A percentile compares a stretch with the other conserved stretches of the same genome.
Evolutionary conservation across 805 yeast species (phyloP).

Genomic region (Metschnikowia borealis): DNA sequence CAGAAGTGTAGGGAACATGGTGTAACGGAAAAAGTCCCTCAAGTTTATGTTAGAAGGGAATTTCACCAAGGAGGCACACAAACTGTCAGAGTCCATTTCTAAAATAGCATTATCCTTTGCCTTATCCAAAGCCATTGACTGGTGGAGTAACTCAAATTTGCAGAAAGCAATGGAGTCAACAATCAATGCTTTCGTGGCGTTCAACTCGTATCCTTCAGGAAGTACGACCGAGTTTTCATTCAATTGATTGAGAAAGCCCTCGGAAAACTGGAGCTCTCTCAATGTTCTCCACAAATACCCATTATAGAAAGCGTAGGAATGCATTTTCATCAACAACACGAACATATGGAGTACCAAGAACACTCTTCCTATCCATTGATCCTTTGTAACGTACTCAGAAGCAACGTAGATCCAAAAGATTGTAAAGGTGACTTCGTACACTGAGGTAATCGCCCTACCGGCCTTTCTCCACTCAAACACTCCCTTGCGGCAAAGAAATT

Average conservation of each 20-base stretch:
- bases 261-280: constrained; percentile 51
- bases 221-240: constrained; percentile 26
- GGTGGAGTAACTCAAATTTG: constrained; percentile 62
- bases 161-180: constrained; percentile 62
- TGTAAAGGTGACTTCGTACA: constrained; percentile 52
- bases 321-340: constrained; percentile 92
- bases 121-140: constrained; percentile 31
- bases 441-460: constrained; percentile 63
- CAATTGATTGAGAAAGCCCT: constrained; percentile 27
- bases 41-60: constrained; percentile 76
- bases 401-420: constrained; percentile 54
- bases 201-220: constrained; percentile 29
- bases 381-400: constrained; percentile 41
- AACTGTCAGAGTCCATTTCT: constrained; percentile 9
- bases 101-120: constrained; percentile 13
- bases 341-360: constrained; percentile 79
- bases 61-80: constrained; percentile 17
- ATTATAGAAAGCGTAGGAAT: constrained; percentile 86
- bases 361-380: constrained; percentile 89
- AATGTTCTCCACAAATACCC: constrained; percentile 77
- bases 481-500: constrained; percentile 44
- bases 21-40: constrained; percentile 64
- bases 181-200: constrained; percentile 8
- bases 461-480: constrained; percentile 53
- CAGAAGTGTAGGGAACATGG: constrained; percentile 87